Base-by-base conservation (phyloP, 176 grass and related monocot species). In the Chloris gayana region DNA sequence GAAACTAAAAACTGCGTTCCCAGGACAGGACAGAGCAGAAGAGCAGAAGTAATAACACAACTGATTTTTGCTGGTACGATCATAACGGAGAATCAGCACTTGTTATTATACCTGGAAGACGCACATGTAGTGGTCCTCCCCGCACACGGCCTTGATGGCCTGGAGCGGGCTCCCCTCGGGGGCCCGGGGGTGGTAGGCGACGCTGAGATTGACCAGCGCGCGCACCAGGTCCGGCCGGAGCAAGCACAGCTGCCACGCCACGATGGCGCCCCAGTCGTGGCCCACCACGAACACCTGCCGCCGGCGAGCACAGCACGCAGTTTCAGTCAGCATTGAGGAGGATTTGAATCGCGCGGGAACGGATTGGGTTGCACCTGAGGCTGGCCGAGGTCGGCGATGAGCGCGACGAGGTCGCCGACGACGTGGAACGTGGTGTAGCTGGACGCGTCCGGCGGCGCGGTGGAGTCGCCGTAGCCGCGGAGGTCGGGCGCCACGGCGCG, bases 341-440 rank as follows among this genome's bases (percentile, higher is more conserved):
- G 4, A 67, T 54, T 68, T 21, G 46, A 53, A 34, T 29, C 13
- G 59, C 56, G 56, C 22, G 2, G 18, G 19, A 51, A 39, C n/a
- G 57, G 34, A 4, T 47, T 50, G 41, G 54, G 54, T 11, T 58
- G 22, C 6, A 94, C 92, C 77, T 86, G 74, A 8, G 84, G 84
- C 70, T 64, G 88, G 22, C 21, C 93, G 80, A 97, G 76, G 53
- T 87, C 77, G 49, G 89, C 77, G 90, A 97, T 76, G 76, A 97
- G 93, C 39, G 85, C 90, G 76, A 97, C 80, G 74, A 97, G 81
- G 86, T 97, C 93, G 13, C 93, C 93, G 49, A 93, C 87, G 80
- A 93, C 13, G 75, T 97, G 93, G 81, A 93, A 90, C 57, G 66
- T 26, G 79, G 88, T 72, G 86, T 96, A 96, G 50, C 31, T 26